Evolutionary conservation across 768 basidiomycete genomes (phyloP).

Genomic region (Mycena rosella): DNA sequence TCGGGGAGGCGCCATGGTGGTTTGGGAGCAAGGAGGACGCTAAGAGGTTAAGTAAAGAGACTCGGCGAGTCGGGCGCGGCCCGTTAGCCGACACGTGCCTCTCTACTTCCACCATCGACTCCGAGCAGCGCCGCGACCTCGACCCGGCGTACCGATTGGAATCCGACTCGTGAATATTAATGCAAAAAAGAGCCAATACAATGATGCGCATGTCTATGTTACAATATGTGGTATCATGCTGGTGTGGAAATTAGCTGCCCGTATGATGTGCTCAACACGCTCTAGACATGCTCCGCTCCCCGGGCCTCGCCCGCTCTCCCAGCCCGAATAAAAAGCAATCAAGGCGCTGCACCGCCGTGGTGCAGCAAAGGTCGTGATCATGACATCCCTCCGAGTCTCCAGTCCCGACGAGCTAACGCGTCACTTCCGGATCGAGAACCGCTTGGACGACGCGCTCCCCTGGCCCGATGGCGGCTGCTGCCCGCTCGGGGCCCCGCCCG

Average conservation of each 20-base stretch:
- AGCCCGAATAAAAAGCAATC: conserved; percentile 18
- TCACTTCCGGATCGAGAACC: conserved; percentile 42
- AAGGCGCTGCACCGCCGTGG: background rate
- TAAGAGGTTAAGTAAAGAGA: background rate
- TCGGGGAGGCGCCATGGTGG: conserved; percentile 54
- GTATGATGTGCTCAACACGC: conserved; percentile 24
- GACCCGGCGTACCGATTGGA: too few relatives aligned
- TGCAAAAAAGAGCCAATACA: conserved; percentile 34
- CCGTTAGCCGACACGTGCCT: conserved; percentile 6
- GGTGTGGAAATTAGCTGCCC: conserved; percentile 8
- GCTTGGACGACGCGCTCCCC: conserved; percentile 47
- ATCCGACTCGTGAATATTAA: conserved; percentile 26
- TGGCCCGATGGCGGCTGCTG: conserved; percentile 27
- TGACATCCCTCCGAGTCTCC: background rate
- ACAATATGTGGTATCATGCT: conserved; percentile 31
- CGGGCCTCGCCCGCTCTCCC: conserved; percentile 18
- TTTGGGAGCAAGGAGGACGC: conserved; percentile 18
- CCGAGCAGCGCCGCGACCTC: too few relatives aligned
- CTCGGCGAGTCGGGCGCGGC: background rate
- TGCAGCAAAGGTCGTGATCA: conserved; percentile 22
- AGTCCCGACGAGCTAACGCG: conserved; percentile 8
- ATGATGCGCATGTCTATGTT: conserved; percentile 13
- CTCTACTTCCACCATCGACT: conserved; percentile 12
- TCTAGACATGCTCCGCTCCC: conserved; percentile 15
- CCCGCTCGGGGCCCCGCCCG: conserved; percentile 32